Percentiles rank a stretch among this genome's conserved stretches.
phyloP scores from a whole-genome alignment of 2,329 filamentous ascomycete species.

The Cytospora piceae region DNA sequence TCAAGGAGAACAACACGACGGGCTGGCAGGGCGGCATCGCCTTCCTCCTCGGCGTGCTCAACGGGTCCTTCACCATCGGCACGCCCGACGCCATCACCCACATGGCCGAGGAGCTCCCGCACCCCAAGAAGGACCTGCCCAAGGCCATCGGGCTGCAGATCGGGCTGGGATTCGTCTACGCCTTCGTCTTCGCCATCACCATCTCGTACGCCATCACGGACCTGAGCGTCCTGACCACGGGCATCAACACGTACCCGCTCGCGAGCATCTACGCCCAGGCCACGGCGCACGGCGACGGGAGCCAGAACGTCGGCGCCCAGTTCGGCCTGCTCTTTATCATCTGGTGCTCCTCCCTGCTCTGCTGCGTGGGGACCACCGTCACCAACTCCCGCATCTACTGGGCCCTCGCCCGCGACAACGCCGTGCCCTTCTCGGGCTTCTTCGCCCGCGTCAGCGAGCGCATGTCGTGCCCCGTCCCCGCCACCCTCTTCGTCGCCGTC shows the following conservation, averaged over 20 bases:
- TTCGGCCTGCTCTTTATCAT: conserved; percentile 62
- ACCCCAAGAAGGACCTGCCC: conserved; percentile 52
- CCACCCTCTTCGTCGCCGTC: conserved; percentile 58
- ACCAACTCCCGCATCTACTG: conserved; percentile 52
- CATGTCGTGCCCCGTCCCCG: conserved; percentile 62
- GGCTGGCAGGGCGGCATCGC: conserved; percentile 64
- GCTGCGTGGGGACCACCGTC: conserved; percentile 54
- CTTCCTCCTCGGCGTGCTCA: conserved; percentile 67
- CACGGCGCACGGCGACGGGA: conserved; percentile 48
- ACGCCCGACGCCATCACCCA: conserved; percentile 67
- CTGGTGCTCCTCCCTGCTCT: conserved; percentile 54
- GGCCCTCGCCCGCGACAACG: conserved; percentile 62
- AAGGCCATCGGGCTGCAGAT: conserved; percentile 55
- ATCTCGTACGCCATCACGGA: conserved; percentile 60
- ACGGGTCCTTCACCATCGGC: conserved; percentile 68
- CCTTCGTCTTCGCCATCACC: conserved; percentile 55
- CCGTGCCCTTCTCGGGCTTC: conserved; percentile 58
- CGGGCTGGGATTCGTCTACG: conserved; percentile 49
- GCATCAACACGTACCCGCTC: conserved; percentile 60
- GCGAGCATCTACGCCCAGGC: conserved; percentile 66
- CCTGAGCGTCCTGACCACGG: conserved; percentile 54
- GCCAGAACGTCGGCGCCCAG: conserved; percentile 54
- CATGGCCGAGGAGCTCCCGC: conserved; percentile 62
- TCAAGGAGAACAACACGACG: conserved; percentile 51
- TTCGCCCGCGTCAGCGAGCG: conserved; percentile 57